These are phyloP conservation scores for Tuber brumale DNA, from an alignment of 495 filamentous ascomycete species.

Conservation along the genomic window DNA sequence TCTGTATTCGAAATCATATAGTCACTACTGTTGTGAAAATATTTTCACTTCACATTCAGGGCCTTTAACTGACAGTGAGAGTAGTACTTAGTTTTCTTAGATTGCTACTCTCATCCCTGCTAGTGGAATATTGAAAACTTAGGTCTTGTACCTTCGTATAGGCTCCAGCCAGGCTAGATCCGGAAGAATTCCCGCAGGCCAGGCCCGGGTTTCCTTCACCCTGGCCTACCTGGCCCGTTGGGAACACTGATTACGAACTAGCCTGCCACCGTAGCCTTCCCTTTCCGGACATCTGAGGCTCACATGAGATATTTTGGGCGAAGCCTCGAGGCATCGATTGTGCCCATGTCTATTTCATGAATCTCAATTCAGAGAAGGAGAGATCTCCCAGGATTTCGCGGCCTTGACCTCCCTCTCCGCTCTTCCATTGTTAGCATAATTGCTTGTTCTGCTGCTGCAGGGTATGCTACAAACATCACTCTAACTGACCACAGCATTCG, in stretches of 20 bases:
- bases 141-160: too few relatives aligned
- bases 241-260: slow-evolving; percentile 87
- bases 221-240: too few relatives aligned
- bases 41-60: too few relatives aligned
- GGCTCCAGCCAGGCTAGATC: too few relatives aligned
- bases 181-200: too few relatives aligned
- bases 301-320: slow-evolving; percentile 98
- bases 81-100: too few relatives aligned
- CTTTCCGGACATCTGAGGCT: slow-evolving; percentile 80
- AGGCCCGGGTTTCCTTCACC: too few relatives aligned
- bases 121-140: too few relatives aligned
- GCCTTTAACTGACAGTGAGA: too few relatives aligned
- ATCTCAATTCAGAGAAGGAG: slow-evolving; percentile 93
- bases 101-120: too few relatives aligned
- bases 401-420: slow-evolving; percentile 88
- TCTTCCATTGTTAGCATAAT: slow-evolving; percentile 44
- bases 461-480: slow-evolving; percentile 49
- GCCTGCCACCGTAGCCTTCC: slow-evolving; percentile 89
- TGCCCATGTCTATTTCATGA: slow-evolving; percentile 99
- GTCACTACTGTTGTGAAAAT: too few relatives aligned
- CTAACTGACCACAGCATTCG: slow-evolving; percentile 34
- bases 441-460: not conserved
- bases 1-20: too few relatives aligned
- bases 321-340: slow-evolving; percentile 95
- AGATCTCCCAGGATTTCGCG: slow-evolving; percentile 97